Evolutionary conservation across 1,284 basidiomycete species (phyloP), one percentile per base, ranked within the genome.

Genomic region (Malassezia equina): DNA sequence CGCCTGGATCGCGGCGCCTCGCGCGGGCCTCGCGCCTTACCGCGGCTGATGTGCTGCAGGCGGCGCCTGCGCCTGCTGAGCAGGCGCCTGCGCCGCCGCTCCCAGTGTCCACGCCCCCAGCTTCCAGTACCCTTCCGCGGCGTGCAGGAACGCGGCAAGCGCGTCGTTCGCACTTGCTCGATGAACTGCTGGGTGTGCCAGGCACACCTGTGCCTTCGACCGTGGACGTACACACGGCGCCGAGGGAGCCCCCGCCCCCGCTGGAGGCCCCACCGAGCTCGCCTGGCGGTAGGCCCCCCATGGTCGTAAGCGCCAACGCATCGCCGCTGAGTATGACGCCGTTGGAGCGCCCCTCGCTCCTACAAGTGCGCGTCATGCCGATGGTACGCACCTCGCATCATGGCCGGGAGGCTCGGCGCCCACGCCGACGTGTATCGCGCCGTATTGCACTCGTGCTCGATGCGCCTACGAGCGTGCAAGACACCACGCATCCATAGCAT

Each of bases 91-190:
- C 7, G n/a, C n/a, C n/a, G n/a, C n/a, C n/a, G n/a, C n/a, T n/a
- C n/a, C n/a, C n/a, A n/a, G n/a, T n/a, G n/a, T n/a, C n/a, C n/a
- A n/a, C n/a, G n/a, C n/a, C n/a, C n/a, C n/a, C n/a, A n/a, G n/a
- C n/a, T n/a, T n/a, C n/a, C n/a, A n/a, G n/a, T n/a, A n/a, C n/a
- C n/a, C 46, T 48, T 29, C 52, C 33, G 28, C 53, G 53, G 5
- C 53, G 29, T 8, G 47, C 53, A n/a, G 43, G 36, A 6, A 44
- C 41, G 21, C 50, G 50, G 24, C 41, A 44, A 15, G 52, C 45
- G 19, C 46, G 45, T 25, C 47, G 33, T 9, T 55, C 53, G n/a
- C 12, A 31, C 15, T 21, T 55, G n/a, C 17, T 55, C 29, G 53
- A 55, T 29, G 41, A 49, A 29, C 17, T 55, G 2, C 29, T 55